A percentile compares a stretch with the other conserved stretches of the same genome.
Evolutionary conservation across 1,284 basidiomycete species (phyloP).

Genomic region (Moesziomyces sp.): DNA sequence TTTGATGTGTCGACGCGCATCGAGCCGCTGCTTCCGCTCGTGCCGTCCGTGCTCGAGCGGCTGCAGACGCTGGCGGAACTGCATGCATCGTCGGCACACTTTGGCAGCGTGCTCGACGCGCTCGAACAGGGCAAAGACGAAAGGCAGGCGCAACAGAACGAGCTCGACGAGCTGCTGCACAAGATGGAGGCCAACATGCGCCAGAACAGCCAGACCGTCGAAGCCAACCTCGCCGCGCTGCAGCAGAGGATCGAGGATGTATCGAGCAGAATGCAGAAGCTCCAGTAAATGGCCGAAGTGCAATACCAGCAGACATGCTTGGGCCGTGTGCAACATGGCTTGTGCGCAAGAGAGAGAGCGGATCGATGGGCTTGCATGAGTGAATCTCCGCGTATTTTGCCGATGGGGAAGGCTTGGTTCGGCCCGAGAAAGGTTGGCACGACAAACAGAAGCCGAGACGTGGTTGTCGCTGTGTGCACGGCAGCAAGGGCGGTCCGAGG

Average conservation of each 20-base stretch:
- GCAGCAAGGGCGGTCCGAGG: too few species aligned
- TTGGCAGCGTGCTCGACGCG: slow-evolving; percentile 73
- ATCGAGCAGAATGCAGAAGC: slow-evolving; percentile 74
- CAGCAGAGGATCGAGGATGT: slow-evolving; percentile 78
- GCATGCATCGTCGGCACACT: slow-evolving; percentile 83
- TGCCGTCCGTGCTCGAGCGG: slow-evolving; percentile 88
- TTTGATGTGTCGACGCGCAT: slow-evolving; percentile 84
- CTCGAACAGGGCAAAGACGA: slow-evolving; percentile 79
- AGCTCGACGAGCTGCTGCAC: slow-evolving; percentile 77
- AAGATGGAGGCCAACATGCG: slow-evolving; percentile 72
- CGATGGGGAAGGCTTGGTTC: not conserved
- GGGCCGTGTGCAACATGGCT: too few species aligned
- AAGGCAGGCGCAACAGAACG: slow-evolving; percentile 74
- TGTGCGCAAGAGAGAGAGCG: too few species aligned
- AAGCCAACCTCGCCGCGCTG: slow-evolving; percentile 73
- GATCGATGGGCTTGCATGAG: not conserved
- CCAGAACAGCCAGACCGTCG: slow-evolving; percentile 72
- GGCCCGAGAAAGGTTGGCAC: not conserved
- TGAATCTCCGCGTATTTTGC: not conserved
- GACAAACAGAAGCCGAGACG: too few species aligned
- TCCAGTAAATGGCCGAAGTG: not conserved
- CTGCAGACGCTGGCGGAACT: slow-evolving; percentile 83
- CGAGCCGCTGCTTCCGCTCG: slow-evolving; percentile 85
- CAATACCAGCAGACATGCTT: not conserved
- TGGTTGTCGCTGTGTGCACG: too few species aligned